Base-by-base conservation (phyloP, 306 rosid genomes). In the Rosa lucieae region DNA sequence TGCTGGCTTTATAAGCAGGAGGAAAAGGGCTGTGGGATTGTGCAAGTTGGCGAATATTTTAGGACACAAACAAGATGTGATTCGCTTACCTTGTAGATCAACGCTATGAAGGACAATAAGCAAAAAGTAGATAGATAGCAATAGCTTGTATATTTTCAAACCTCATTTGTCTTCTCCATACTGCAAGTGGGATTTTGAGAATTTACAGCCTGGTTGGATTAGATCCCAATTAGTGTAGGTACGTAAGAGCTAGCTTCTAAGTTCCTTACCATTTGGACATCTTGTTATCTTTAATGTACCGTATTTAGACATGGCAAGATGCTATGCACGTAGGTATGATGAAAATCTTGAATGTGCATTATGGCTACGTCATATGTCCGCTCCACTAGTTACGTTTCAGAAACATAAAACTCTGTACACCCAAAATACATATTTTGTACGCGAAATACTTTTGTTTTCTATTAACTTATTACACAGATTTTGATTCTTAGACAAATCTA, bases 31-130 rank as follows among this genome's bases (percentile, higher is more conserved):
- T 29, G 67, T 12, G 67, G 67, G 67, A 62, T 58, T 29, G 2
- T 26, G 68, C 68, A 63, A 63, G 68, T 63, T 63, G 20, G 68
- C n/a, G 68, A 62, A 62, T 62, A 62, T 62, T 62, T 62, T 29
- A 62, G 68, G 66, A 62, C 18, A 29, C 20, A 29, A 11, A 32
- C 42, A 63, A 32, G 68, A 63, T 63, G 68, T 29, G 67, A 62
- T 62, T 62, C 67, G 8, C 20, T 29, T 12, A 29, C 68, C 68
- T 62, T 26, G 42, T 29, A 32, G 3, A 13, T 63, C 20, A 63
- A 63, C 8, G 68, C 42, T 12, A 63, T 26, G 40, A 26, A 26
- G 39, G 67, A 21, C 66, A 21, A 26, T 26, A 29, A 62, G 9
- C 18, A 62, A 62, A 62, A 26, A 5, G 18, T 8, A 35, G 63